phyloP scores from a whole-genome alignment of 805 yeast genomes.

The Candida pseudoglaebosa region DNA sequence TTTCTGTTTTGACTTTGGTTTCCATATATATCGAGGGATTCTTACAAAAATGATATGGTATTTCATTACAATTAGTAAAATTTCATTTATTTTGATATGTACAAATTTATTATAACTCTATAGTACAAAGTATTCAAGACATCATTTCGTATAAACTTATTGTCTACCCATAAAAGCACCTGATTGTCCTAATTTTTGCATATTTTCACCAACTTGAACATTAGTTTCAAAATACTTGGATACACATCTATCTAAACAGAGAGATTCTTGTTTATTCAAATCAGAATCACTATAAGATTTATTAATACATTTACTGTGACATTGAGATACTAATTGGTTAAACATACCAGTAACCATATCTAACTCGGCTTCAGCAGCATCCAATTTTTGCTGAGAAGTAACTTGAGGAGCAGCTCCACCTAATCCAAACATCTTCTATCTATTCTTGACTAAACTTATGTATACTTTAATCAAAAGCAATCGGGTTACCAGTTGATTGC shows the following conservation, averaged over 20 bases:
- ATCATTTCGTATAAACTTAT: conserved; percentile 10
- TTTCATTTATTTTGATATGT: conserved; percentile 1
- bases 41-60: too few species aligned
- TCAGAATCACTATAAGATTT: conserved; percentile 66
- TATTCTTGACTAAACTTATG: background rate
- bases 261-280: conserved; percentile 71
- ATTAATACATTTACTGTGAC: conserved; percentile 82
- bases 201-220: conserved; percentile 84
- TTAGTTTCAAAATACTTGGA: conserved; percentile 92
- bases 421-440: conserved; percentile 60
- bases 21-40: too few species aligned
- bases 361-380: conserved; percentile 94
- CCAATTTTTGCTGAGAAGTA: conserved; percentile 69
- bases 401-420: conserved; percentile 73
- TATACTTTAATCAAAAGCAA: conserved; percentile 5
- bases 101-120: conserved; percentile 1
- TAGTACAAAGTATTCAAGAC: background rate
- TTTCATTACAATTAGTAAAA: too few species aligned
- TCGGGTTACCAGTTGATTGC: background rate
- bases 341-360: conserved; percentile 98
- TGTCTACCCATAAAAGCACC: conserved; percentile 46
- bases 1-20: too few species aligned
- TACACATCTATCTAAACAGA: conserved; percentile 94
- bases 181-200: conserved; percentile 45
- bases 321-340: conserved; percentile 84